Base-by-base conservation (phyloP, 2,329 filamentous ascomycete genomes). In the Pestalotiopsis sp. region DNA sequence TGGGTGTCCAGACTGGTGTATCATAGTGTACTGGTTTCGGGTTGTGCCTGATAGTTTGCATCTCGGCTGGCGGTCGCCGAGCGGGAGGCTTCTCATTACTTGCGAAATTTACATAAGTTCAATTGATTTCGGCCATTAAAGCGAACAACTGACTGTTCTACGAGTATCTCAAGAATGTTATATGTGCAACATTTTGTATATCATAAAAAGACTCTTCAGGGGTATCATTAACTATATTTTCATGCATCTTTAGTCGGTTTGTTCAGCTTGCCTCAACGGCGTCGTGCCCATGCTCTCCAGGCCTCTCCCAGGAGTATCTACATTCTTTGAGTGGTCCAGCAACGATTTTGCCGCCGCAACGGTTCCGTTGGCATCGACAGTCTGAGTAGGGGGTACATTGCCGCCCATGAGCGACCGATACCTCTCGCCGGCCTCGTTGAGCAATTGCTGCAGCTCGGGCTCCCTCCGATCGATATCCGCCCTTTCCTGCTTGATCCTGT, bases 381-480 rank as follows among this genome's bases (percentile, higher is more conserved):
- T 64, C 24, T 61, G 64, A 3, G 56, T n/a, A 3, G n/a, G 38
- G 1, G 22, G 30, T 14, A 44, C 69, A 13, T 63, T 66, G 35
- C 59, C 67, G 9, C 60, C 67, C 63, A 69, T 65, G 6, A 69
- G 40, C 40, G 39, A 44, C 24, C 62, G 62, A 75, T 91, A 93
- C 70, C 88, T 86, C 69, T 92, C 89, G 0, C 93, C 94, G 0
- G 94, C 93, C 77, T 96, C 91, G 76, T 94, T 91, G 65, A 98
- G 81, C 66, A 97, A 81, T 22, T 86, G 85, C 79, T 98, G 94
- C 0, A 98, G 91, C 78, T 96, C 92, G 4, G 84, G 86, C 79
- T 97, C 92, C 68, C 94, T 85, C 70, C 86, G 83, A 4, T 86
- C 80, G 56, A 97, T 88, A 30, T 88, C 84, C 1, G 81, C 79